These are phyloP conservation scores for Emmonsia crescens DNA, from an alignment of 2,329 filamentous ascomycete species.

Conservation along the genomic window DNA sequence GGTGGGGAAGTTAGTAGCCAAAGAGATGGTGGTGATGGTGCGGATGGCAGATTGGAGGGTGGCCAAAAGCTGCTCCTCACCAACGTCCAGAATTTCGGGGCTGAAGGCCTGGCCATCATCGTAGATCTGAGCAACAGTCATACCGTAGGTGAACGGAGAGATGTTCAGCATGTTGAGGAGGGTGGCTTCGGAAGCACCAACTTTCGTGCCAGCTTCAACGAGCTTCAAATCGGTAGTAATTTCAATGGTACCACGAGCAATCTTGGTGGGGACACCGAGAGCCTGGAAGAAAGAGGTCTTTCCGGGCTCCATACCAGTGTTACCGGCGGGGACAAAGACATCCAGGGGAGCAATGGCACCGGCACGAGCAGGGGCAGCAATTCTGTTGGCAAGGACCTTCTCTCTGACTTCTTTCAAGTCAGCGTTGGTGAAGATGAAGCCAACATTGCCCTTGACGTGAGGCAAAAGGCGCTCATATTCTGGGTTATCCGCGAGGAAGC, in stretches of 20 bases:
- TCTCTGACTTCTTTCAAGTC: conserved; percentile 88
- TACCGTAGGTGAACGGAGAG: conserved; percentile 98
- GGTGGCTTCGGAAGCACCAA: conserved; percentile 97
- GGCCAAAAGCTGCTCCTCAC: conserved; percentile 86
- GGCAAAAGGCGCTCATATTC: conserved; percentile 98
- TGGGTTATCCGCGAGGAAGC: conserved; percentile 77
- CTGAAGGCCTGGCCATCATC: conserved; percentile 92
- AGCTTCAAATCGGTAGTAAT: conserved; percentile 97
- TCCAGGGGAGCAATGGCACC: conserved; percentile 90
- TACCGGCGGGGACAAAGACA: conserved; percentile 92
- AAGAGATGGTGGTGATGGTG: conserved; percentile 81
- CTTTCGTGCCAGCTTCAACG: conserved; percentile 83
- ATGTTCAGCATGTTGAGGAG: conserved; percentile 99
- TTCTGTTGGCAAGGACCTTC: conserved; percentile 93
- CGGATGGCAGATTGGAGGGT: conserved; percentile 69
- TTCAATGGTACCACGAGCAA: conserved; percentile 99
- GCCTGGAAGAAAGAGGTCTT: conserved; percentile 99
- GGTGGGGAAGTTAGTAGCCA: conserved; percentile 91
- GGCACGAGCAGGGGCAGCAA: conserved; percentile 93
- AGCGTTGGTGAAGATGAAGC: conserved; percentile 98
- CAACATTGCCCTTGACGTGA: conserved; percentile 93
- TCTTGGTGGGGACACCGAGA: conserved; percentile 99
- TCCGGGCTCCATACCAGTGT: conserved; percentile 99
- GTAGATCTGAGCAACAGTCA: conserved; percentile 94
- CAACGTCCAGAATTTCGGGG: conserved; percentile 76